These are phyloP conservation scores for Neurospora sp. DNA, from an alignment of 495 filamentous ascomycete species.

Conservation along the genomic window DNA sequence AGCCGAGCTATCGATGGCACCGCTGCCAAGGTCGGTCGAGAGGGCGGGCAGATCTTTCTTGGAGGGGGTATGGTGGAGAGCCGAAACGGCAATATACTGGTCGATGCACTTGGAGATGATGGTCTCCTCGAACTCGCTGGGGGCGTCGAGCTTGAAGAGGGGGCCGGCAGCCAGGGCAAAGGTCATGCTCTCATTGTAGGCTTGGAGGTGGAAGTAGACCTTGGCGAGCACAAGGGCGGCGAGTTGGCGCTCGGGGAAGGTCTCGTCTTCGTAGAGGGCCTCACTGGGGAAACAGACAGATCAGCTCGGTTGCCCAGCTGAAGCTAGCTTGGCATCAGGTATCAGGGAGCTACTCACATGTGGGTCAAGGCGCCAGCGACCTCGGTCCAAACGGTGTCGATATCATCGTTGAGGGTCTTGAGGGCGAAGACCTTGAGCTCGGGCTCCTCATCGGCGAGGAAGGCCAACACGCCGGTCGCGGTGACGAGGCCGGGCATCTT, in stretches of 20 bases:
- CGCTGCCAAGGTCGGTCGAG: constrained; percentile 63
- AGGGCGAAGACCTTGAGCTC: constrained; percentile 90
- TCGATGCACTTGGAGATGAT: constrained; percentile 98
- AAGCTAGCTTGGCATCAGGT: constrained; percentile 5
- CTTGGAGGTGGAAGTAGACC: constrained; percentile 97
- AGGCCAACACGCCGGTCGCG: constrained; percentile 87
- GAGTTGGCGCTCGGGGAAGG: constrained; percentile 86
- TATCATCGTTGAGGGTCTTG: constrained; percentile 86
- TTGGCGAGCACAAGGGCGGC: constrained; percentile 93
- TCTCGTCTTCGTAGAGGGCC: constrained; percentile 92
- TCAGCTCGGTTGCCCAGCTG: constrained; percentile 1
- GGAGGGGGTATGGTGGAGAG: constrained; percentile 50
- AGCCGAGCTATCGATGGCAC: constrained; percentile 48
- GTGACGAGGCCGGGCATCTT: constrained; percentile 90
- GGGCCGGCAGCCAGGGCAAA: constrained; percentile 94
- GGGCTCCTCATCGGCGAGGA: constrained; percentile 86
- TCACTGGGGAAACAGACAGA: constrained; percentile 48
- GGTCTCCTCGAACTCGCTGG: constrained; percentile 96
- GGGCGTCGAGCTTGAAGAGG: constrained; percentile 82
- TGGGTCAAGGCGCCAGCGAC: constrained; percentile 83
- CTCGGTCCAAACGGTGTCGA: constrained; percentile 95
- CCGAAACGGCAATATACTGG: constrained; percentile 85
- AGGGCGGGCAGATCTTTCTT: constrained; percentile 49
- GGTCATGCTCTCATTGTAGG: constrained; percentile 98
- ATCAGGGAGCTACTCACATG: constrained; percentile 55